Percentiles rank a stretch among this genome's conserved stretches.
phyloP scores from a whole-genome alignment of 2,329 filamentous ascomycete genomes.

The Zymoseptoria passerinii region DNA sequence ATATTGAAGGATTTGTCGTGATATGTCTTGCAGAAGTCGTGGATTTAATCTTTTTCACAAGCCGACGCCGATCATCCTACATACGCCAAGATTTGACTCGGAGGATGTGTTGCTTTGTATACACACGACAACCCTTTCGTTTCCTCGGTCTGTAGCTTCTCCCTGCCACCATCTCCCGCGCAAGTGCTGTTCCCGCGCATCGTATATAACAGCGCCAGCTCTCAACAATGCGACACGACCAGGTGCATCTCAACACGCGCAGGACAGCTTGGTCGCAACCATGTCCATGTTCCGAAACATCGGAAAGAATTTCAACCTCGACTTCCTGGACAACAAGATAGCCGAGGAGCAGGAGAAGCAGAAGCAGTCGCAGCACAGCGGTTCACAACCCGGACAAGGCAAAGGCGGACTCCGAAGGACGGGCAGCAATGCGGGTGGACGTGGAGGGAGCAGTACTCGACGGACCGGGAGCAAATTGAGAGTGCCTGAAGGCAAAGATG shows the following conservation, averaged over 20 bases:
- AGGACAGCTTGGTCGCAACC: slow-evolving; percentile 17
- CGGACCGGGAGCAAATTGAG: slow-evolving; percentile 19
- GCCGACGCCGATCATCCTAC: background rate
- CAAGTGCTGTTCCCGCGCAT: no score
- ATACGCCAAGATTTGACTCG: background rate
- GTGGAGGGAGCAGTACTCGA: slow-evolving; percentile 31
- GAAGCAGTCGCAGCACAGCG: slow-evolving; percentile 33
- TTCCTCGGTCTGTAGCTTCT: no score
- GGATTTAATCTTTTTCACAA: background rate
- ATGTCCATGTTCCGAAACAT: slow-evolving; percentile 25
- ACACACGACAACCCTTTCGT: no score
- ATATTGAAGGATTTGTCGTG: slow-evolving; percentile 26
- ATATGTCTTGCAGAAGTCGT: background rate
- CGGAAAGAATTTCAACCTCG: slow-evolving; percentile 30
- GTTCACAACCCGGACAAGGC: slow-evolving; percentile 2
- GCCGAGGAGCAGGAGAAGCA: slow-evolving; percentile 86
- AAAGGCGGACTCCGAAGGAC: slow-evolving; percentile 25
- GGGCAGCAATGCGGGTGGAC: slow-evolving; percentile 40
- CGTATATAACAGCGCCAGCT: background rate
- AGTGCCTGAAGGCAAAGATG: slow-evolving; percentile 17
- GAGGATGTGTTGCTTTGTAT: background rate
- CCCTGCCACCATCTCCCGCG: no score
- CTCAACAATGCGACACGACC: slow-evolving; percentile 13
- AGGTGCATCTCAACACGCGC: slow-evolving; percentile 2
- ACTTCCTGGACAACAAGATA: slow-evolving; percentile 52